Percentiles rank a stretch among this genome's conserved stretches.
phyloP scores from a whole-genome alignment of 2,329 filamentous ascomycete species.

The Chalaropsis thielavioides region DNA sequence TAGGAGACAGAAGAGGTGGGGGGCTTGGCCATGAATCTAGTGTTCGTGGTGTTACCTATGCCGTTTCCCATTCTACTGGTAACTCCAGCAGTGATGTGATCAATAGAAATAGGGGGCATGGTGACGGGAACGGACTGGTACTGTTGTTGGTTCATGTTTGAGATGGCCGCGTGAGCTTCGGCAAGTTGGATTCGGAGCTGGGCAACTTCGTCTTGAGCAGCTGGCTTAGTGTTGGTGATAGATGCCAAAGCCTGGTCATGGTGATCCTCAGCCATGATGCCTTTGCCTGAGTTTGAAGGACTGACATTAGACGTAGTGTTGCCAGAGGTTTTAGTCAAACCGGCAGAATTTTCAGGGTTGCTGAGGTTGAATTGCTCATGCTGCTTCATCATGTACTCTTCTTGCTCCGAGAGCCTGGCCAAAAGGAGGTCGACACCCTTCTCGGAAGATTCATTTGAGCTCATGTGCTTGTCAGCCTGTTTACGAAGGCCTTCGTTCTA shows the following conservation, averaged over 20 bases:
- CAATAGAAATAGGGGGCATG: background rate
- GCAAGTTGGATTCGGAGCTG: constrained; percentile 55
- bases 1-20: background rate
- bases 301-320: constrained; percentile 1
- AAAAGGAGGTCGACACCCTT: constrained; percentile 30
- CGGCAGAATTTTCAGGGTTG: constrained; percentile 24
- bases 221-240: background rate
- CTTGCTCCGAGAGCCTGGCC: constrained; percentile 57
- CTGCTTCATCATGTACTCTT: constrained; percentile 39
- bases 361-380: constrained; percentile 36
- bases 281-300: background rate
- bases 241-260: background rate
- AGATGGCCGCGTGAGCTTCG: constrained; percentile 40
- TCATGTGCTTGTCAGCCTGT: constrained; percentile 2
- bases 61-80: background rate
- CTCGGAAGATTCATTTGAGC: constrained; percentile 1
- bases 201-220: constrained; percentile 44
- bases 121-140: constrained; percentile 17
- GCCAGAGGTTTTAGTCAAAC: background rate
- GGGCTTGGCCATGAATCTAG: background rate
- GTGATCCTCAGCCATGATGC: background rate
- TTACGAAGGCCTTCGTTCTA: constrained; percentile 1
- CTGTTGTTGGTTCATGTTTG: constrained; percentile 16
- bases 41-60: background rate
- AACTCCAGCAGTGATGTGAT: background rate